Percentiles rank a stretch among this genome's conserved stretches.
These are phyloP conservation scores for Eustoma russellianum DNA, from an alignment of 257 asterid species.

Conservation along the genomic window DNA sequence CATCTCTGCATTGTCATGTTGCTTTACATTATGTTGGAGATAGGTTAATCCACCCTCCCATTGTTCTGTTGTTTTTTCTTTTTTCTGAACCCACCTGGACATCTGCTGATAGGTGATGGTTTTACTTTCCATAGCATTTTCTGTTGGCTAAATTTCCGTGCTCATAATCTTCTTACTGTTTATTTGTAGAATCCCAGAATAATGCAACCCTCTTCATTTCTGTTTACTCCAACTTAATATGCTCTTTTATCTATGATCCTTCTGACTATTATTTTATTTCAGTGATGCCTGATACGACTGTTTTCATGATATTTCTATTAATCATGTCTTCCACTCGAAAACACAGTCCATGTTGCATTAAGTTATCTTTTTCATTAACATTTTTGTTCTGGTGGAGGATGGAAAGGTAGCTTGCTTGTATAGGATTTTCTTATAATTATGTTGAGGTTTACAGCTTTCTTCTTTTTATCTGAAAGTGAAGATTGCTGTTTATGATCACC, in stretches of 20 bases:
- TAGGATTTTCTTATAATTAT: too few species aligned
- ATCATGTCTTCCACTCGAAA: too few species aligned
- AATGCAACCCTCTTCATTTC: background rate
- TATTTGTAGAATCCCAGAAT: conserved; percentile 4
- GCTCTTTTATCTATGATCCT: background rate
- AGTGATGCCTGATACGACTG: too few species aligned
- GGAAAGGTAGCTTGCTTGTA: too few species aligned
- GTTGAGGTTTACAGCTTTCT: too few species aligned
- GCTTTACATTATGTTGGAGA: conserved; percentile 22
- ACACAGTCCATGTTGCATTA: too few species aligned
- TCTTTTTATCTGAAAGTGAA: too few species aligned
- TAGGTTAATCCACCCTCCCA: conserved; percentile 23
- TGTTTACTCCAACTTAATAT: background rate
- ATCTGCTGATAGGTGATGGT: conserved; percentile 20
- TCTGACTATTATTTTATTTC: too few species aligned
- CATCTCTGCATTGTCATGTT: conserved; percentile 16
- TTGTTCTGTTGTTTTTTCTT: conserved; percentile 26
- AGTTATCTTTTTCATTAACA: too few species aligned
- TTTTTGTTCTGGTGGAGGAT: too few species aligned
- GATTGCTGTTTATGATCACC: too few species aligned
- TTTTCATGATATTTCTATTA: too few species aligned
- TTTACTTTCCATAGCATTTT: conserved; percentile 9
- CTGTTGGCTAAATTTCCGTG: conserved; percentile 7
- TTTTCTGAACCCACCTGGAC: conserved; percentile 18
- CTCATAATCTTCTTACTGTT: background rate